phyloP scores from a whole-genome alignment of 2,329 filamentous ascomycete species.

The Colletotrichum sublineola region DNA sequence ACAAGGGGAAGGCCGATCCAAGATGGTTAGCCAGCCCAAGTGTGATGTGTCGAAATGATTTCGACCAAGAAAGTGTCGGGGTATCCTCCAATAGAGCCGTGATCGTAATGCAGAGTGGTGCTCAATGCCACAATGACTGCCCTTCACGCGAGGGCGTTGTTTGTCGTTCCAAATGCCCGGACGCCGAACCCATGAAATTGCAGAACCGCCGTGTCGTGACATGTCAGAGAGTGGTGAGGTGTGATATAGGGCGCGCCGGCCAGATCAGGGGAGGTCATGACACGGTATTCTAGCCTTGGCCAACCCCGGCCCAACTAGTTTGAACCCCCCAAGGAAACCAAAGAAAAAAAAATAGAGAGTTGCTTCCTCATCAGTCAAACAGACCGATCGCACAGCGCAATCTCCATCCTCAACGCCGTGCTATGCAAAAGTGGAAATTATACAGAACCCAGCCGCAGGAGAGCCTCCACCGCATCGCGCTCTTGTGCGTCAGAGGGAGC shows the following conservation, averaged over 20 bases:
- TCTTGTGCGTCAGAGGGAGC: slow-evolving; percentile 77
- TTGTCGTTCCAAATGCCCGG: slow-evolving; percentile 38
- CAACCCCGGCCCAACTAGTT: slow-evolving; percentile 36
- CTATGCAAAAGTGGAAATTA: slow-evolving; percentile 68
- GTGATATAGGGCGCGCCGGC: slow-evolving; percentile 51
- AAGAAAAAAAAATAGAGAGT: slow-evolving; percentile 22
- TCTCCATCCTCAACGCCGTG: slow-evolving; percentile 60
- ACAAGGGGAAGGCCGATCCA: slow-evolving; percentile 9
- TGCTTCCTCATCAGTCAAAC: slow-evolving; percentile 33
- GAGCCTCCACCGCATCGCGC: slow-evolving; percentile 84
- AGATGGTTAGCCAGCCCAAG: slow-evolving; percentile 15
- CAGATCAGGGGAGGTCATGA: slow-evolving; percentile 49
- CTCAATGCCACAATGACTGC: slow-evolving; percentile 37
- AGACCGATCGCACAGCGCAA: slow-evolving; percentile 34
- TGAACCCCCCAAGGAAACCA: slow-evolving; percentile 4
- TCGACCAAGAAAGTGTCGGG: slow-evolving; percentile 31
- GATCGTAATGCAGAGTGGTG: slow-evolving; percentile 41
- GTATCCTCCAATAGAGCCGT: slow-evolving; percentile 40
- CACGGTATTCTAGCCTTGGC: slow-evolving; percentile 49
- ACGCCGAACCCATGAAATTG: slow-evolving; percentile 37
- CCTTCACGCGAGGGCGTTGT: slow-evolving; percentile 41
- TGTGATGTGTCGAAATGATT: slow-evolving; percentile 18
- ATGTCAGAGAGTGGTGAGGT: slow-evolving; percentile 40
- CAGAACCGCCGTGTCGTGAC: slow-evolving; percentile 50
- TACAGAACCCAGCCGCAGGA: slow-evolving; percentile 85